These are phyloP conservation scores for Dalbergia cultrata DNA, from an alignment of 306 rosid species.

Conservation along the genomic window DNA sequence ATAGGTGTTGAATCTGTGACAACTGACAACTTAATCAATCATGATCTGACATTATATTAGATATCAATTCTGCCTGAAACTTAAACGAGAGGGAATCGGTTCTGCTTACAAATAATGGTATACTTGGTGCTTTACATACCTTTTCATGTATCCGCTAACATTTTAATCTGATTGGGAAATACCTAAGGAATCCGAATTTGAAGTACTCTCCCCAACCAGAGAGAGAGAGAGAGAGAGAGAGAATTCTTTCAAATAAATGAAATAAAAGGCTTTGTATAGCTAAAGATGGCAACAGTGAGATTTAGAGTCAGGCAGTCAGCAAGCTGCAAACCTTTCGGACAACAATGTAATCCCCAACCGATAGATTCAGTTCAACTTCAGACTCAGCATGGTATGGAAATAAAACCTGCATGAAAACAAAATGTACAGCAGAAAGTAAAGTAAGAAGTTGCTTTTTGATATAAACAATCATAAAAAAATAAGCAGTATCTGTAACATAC, in stretches of 20 bases:
- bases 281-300: neutral
- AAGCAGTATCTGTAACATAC: slow-evolving; percentile 19
- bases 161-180: neutral
- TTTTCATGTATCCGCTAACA: neutral
- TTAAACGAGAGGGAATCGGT: slow-evolving; percentile 3
- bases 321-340: slow-evolving; percentile 79
- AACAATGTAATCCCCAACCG: slow-evolving; percentile 85
- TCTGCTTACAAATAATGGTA: neutral
- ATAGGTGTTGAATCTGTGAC: neutral
- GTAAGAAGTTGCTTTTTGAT: slow-evolving; percentile 3
- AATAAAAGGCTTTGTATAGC: slow-evolving; percentile 11
- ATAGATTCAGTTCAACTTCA: slow-evolving; percentile 84
- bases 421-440: slow-evolving; percentile 27
- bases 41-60: neutral
- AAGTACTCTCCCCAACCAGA: neutral
- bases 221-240: neutral
- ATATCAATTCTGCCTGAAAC: neutral
- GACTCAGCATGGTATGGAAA: slow-evolving; percentile 86
- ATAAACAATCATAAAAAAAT: neutral
- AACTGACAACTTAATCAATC: slow-evolving; percentile 13
- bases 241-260: slow-evolving; percentile 3
- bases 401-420: slow-evolving; percentile 65
- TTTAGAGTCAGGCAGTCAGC: slow-evolving; percentile 12
- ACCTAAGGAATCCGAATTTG: neutral
- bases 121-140: neutral